Conservation (phyloP, 257 asterid species). For the Scutellaria barbata region DNA sequence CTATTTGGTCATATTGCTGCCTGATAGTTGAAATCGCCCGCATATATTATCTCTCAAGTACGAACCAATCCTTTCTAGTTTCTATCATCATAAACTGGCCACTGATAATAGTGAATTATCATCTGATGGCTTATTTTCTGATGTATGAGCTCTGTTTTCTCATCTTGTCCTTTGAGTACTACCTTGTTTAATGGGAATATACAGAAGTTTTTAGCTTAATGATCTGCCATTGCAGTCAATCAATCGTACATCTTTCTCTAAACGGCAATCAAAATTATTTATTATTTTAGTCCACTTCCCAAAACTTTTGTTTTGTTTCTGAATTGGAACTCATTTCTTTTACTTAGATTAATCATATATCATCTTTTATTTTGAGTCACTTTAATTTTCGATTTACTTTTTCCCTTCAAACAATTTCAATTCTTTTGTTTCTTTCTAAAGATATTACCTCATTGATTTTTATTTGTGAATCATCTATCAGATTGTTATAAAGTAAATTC, state of each 20-base stretch:
- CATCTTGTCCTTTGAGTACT: constrained; percentile 20
- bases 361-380: too few species aligned
- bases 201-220: constrained; percentile 32
- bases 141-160: constrained; percentile 26
- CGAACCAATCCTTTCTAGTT: constrained; percentile 24
- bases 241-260: too few species aligned
- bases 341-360: too few species aligned
- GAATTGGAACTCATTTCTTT: too few species aligned
- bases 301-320: too few species aligned
- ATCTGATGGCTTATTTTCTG: constrained; percentile 31
- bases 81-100: constrained; percentile 30
- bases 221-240: not conserved
- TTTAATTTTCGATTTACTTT: too few species aligned
- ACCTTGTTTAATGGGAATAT: constrained; percentile 22
- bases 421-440: not conserved
- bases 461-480: too few species aligned
- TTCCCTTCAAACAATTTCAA: not conserved
- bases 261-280: too few species aligned
- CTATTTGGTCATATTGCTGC: constrained; percentile 66
- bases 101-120: constrained; percentile 28
- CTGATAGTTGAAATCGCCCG: constrained; percentile 43
- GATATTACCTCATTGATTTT: too few species aligned
- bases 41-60: constrained; percentile 22
- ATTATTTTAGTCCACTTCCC: too few species aligned
- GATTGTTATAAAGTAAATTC: too few species aligned